phyloP scores from a whole-genome alignment of 2,329 filamentous ascomycete genomes.

The Colletotrichum falcatum region DNA sequence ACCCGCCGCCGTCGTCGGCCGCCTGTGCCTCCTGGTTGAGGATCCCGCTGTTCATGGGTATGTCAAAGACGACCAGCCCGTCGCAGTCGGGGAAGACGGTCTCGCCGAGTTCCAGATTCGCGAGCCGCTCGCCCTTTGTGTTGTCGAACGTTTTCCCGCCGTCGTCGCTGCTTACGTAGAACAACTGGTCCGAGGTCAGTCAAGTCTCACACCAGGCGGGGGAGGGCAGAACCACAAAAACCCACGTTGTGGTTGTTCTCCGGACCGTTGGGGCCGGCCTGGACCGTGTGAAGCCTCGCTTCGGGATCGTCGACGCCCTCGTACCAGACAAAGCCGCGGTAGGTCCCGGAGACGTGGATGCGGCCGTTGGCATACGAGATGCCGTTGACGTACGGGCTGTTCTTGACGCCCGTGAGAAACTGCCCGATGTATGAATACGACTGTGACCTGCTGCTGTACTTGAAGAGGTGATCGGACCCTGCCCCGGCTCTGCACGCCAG shows the following conservation, averaged over 20 bases:
- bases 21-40: slow-evolving; percentile 39
- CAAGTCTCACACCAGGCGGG: not conserved
- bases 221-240: not conserved
- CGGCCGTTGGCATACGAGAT: slow-evolving; percentile 34
- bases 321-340: slow-evolving; percentile 38
- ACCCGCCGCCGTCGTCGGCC: slow-evolving; percentile 29
- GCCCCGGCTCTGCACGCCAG: slow-evolving; percentile 26
- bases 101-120: slow-evolving; percentile 33
- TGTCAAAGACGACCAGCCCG: slow-evolving; percentile 36
- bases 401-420: slow-evolving; percentile 35
- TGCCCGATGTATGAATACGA: slow-evolving; percentile 37
- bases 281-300: slow-evolving; percentile 29
- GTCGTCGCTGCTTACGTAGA: slow-evolving; percentile 37
- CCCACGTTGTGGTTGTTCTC: slow-evolving; percentile 33
- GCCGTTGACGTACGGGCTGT: slow-evolving; percentile 39
- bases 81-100: slow-evolving; percentile 33
- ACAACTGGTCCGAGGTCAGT: slow-evolving; percentile 3
- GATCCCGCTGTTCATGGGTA: slow-evolving; percentile 35
- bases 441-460: slow-evolving; percentile 18
- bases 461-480: slow-evolving; percentile 35
- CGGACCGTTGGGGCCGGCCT: slow-evolving; percentile 37
- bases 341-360: slow-evolving; percentile 37
- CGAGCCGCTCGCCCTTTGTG: slow-evolving; percentile 22
- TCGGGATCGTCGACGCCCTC: slow-evolving; percentile 36
- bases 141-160: slow-evolving; percentile 22